These are phyloP conservation scores for Hemisphaericaspora xylofermentans DNA, from an alignment of 1,139 yeast species.

Conservation along the genomic window DNA sequence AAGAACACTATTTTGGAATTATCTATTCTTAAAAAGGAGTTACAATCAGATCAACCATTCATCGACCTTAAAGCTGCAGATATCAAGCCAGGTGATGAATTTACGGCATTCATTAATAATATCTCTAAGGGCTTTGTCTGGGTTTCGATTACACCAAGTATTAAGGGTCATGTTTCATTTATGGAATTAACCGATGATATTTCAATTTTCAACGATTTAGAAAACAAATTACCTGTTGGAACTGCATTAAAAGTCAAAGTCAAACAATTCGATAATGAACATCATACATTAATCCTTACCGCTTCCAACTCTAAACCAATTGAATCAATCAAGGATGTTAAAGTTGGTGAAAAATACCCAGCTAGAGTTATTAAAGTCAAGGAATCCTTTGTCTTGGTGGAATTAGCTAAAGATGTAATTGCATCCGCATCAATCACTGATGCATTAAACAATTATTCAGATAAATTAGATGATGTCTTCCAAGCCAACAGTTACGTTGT, in stretches of 20 bases:
- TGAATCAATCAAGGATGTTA: conserved; percentile 48
- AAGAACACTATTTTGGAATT: conserved; percentile 65
- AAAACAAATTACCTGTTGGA: conserved; percentile 65
- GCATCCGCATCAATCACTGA: conserved; percentile 77
- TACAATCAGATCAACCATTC: conserved; percentile 20
- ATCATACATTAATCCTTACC: conserved; percentile 49
- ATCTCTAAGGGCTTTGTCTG: conserved; percentile 56
- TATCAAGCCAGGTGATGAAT: conserved; percentile 42
- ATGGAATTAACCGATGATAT: conserved; percentile 64
- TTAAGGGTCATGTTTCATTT: conserved; percentile 66
- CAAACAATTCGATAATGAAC: conserved; percentile 52
- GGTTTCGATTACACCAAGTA: conserved; percentile 68
- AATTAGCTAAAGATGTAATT: conserved; percentile 57
- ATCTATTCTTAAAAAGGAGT: conserved; percentile 45
- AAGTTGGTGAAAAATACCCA: conserved; percentile 60
- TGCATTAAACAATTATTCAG: conserved; percentile 69
- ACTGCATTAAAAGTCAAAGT: conserved; percentile 64
- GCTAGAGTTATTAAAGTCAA: conserved; percentile 65
- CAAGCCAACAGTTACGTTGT: conserved; percentile 56
- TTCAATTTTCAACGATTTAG: conserved; percentile 50
- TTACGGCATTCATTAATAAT: conserved; percentile 54
- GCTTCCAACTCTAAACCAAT: conserved; percentile 35
- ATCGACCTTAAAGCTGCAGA: conserved; percentile 36
- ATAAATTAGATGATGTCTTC: conserved; percentile 52
- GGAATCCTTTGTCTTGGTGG: conserved; percentile 64